These are phyloP conservation scores for Parathielavia hyrcaniae DNA, from an alignment of 495 filamentous ascomycete genomes.

Conservation along the genomic window DNA sequence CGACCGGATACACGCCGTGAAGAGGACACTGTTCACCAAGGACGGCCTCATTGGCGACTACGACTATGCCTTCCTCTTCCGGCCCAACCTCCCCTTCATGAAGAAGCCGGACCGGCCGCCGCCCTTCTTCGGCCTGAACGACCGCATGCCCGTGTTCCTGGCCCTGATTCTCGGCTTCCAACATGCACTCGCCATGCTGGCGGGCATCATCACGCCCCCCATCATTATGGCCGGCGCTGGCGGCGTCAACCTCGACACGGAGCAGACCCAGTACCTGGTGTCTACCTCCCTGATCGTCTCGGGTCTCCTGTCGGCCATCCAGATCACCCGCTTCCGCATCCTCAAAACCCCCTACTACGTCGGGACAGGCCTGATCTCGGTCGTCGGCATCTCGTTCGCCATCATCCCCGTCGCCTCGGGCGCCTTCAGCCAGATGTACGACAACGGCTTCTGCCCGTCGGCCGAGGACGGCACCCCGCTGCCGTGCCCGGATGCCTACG, in stretches of 20 bases:
- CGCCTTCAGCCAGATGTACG: slow-evolving; percentile 79
- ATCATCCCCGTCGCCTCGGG: slow-evolving; percentile 80
- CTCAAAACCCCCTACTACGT: slow-evolving; percentile 75
- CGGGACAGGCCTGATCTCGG: slow-evolving; percentile 82
- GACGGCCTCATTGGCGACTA: slow-evolving; percentile 79
- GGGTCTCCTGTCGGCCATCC: slow-evolving; percentile 69
- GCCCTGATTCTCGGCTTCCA: slow-evolving; percentile 53
- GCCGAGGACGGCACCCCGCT: slow-evolving; percentile 57
- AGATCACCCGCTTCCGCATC: slow-evolving; percentile 82
- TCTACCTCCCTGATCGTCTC: slow-evolving; percentile 85
- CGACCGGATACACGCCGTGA: slow-evolving; percentile 27
- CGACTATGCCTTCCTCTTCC: slow-evolving; percentile 69
- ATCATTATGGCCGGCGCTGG: slow-evolving; percentile 62
- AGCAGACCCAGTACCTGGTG: slow-evolving; percentile 71
- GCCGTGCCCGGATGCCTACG: slow-evolving; percentile 80
- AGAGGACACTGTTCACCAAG: slow-evolving; percentile 43
- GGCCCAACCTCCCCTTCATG: slow-evolving; percentile 79
- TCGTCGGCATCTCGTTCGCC: slow-evolving; percentile 83
- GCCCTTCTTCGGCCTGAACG: slow-evolving; percentile 85
- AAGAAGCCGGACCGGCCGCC: slow-evolving; percentile 54
- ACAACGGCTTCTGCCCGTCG: slow-evolving; percentile 66
- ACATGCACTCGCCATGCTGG: slow-evolving; percentile 49
- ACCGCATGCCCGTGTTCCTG: slow-evolving; percentile 72
- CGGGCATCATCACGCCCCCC: slow-evolving; percentile 65
- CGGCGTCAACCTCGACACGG: slow-evolving; percentile 59